Evolutionary conservation across 352 stramenopile species (phyloP), one percentile per base, ranked within the genome.

Genomic region (Pythium aphanidermatum): DNA sequence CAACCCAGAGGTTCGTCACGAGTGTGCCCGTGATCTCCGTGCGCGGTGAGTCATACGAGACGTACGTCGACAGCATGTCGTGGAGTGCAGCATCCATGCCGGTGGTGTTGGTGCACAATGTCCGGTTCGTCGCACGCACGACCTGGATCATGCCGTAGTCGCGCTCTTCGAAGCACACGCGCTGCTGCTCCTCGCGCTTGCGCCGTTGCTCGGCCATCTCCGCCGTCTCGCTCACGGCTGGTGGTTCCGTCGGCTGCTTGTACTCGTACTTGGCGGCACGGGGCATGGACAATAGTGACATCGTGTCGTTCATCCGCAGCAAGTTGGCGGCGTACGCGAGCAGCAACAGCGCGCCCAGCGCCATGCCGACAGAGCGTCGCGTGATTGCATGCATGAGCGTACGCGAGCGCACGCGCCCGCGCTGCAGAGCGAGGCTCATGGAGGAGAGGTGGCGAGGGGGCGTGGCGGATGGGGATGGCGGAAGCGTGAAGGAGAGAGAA

Each of bases 1-100:
- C 69, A 16, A 86, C 27, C 50, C 64, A 67, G 14, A 88, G 40
- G 32, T 85, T 75, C 28, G 61, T 42, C 34, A 79, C 66, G 23
- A 64, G 56, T 12, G 67, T 58, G 24, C 37, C 56, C 0, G 27
- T 34, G 10, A 83, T 50, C 0, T 49, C 60, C 8, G 59, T 65
- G 27, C n/a, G 17, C 3, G 11, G 5, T 2, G 46, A 31, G 27
- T 46, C 10, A 23, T 54, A 54, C 28, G 14, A 9, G 9, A 33
- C 28, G 36, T 46, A n/a, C 12, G n/a, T 24, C 28, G 28, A 33
- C 28, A 50, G 43, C 11, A 7, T 14, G 7, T 11, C 7, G 7
- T 12, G 27, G 1, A 41, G 24, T 24, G 51, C 36, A 14, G 34
- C 52, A 17, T 49, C 16, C 28, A 62, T 71, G 21, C 24, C 45